Evolutionary conservation across 441 rosid genomes (phyloP).

Genomic region (Gossypium lobatum): DNA sequence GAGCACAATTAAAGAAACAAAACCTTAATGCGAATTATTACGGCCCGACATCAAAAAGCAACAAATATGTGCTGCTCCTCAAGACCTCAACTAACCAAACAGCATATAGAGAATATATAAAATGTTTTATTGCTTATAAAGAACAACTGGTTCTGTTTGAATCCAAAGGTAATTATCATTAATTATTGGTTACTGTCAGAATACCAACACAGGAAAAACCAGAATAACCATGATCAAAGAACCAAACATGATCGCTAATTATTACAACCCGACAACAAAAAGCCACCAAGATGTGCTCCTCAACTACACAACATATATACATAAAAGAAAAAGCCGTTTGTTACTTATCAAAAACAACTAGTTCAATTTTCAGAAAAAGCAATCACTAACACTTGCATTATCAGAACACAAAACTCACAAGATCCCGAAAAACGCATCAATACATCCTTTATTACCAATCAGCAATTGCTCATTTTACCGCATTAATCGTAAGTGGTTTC

Average conservation of each 20-base stretch:
- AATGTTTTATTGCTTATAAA: neutral
- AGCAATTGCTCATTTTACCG: neutral
- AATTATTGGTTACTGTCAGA: neutral
- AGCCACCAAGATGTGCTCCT: neutral
- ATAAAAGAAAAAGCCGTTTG: neutral
- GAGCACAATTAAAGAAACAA: neutral
- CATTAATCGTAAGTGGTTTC: neutral
- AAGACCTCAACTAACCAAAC: neutral
- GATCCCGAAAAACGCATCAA: neutral
- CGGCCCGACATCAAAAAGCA: neutral
- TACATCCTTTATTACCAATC: neutral
- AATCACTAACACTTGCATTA: neutral
- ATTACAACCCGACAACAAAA: neutral
- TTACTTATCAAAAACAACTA: neutral
- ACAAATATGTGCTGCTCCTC: constrained; percentile 2
- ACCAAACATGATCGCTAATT: neutral
- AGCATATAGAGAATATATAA: neutral
- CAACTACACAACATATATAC: neutral
- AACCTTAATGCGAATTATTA: neutral
- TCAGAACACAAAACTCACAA: neutral
- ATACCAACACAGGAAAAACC: neutral
- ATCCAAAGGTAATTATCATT: neutral
- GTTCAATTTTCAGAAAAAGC: neutral
- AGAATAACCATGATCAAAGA: neutral
- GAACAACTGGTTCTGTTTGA: neutral